phyloP scores from a whole-genome alignment of 768 basidiomycete species.

The Mrakia gelida region DNA sequence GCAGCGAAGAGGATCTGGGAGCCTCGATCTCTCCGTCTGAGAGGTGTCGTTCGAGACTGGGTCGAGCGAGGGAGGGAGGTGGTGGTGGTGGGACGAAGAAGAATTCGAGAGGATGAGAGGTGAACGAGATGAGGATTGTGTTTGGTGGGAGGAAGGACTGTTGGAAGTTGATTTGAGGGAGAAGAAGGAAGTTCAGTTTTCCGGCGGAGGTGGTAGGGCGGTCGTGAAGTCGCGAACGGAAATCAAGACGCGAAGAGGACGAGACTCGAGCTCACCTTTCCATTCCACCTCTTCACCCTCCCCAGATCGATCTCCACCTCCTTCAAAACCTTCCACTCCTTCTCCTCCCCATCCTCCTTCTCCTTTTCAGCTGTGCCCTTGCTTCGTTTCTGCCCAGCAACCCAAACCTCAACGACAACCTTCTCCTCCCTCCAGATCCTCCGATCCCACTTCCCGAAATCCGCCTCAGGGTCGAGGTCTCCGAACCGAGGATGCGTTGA shows the following conservation, averaged over 20 bases:
- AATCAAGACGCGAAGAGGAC: conserved; percentile 14
- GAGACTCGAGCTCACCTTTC: conserved; percentile 54
- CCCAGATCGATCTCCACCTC: conserved; percentile 63
- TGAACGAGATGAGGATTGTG: conserved; percentile 55
- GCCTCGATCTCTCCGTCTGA: conserved; percentile 18
- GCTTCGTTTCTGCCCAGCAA: background rate
- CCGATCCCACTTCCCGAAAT: conserved; percentile 58
- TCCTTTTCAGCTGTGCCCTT: conserved; percentile 28
- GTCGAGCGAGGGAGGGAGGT: conserved; percentile 47
- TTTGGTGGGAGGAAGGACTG: conserved; percentile 62
- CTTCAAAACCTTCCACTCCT: conserved; percentile 62
- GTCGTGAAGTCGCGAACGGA: too few species aligned
- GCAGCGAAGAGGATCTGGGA: conserved; percentile 26
- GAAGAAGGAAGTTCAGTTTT: background rate
- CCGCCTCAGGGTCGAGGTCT: conserved; percentile 55
- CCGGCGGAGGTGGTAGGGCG: too few species aligned
- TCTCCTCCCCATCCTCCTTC: conserved; percentile 50
- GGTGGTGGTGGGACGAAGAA: background rate
- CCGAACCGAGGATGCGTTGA: conserved; percentile 77
- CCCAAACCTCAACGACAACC: conserved; percentile 49
- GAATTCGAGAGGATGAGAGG: conserved; percentile 47
- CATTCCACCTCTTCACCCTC: conserved; percentile 57
- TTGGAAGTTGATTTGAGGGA: conserved; percentile 34
- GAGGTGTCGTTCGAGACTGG: conserved; percentile 28
- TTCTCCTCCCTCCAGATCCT: conserved; percentile 52